Evolutionary conservation across 345 rosid species (phyloP), one percentile per base, ranked within the genome.

Genomic region (Physaria fendleri): DNA sequence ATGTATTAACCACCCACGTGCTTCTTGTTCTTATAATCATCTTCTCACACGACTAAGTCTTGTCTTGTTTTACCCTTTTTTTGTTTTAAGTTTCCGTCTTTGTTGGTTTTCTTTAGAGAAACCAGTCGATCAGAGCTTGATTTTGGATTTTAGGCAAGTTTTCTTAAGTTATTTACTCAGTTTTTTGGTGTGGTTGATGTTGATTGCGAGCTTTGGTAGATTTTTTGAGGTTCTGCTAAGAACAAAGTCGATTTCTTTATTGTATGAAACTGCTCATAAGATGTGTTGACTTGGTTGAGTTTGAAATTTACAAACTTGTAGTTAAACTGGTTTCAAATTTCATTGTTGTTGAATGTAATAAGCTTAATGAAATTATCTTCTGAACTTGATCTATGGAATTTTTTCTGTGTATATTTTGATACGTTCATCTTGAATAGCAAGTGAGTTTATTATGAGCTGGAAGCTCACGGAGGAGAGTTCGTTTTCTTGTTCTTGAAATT

Each of bases 241-340:
- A 55, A 62, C 12, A 68, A 75, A 71, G 73, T 52, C 45, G 37
- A 37, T 56, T 49, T 67, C 87, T 80, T 81, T 77, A 61, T 76
- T 71, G 74, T 20, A 38, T 28, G 62, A 57, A 50, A 61, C 74
- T 37, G 78, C 58, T 72, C 71, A 47, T 32, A 39, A 59, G 11
- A 34, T 24, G 21, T 41, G 32, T 59, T 48, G 29, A 41, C 54
- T 67, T 32, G 59, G 22, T 49, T 30, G 22, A 30, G 13, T 58
- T 57, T 39, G 32, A 25, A 6, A 27, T 18, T 28, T 28, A 33
- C 5, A 33, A 8, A 42, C 39, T 34, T 62, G 45, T 32, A n/a
- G 22, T 66, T 37, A 8, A 51, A 42, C 28, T 42, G n/a, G 3
- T 23, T 66, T 51, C 32, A n/a, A 33, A 17, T 24, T 51, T 33